A percentile compares a stretch with the other conserved stretches of the same genome.
phyloP scores from a whole-genome alignment of 306 rosid species.

The Cucurbita ficifolia region DNA sequence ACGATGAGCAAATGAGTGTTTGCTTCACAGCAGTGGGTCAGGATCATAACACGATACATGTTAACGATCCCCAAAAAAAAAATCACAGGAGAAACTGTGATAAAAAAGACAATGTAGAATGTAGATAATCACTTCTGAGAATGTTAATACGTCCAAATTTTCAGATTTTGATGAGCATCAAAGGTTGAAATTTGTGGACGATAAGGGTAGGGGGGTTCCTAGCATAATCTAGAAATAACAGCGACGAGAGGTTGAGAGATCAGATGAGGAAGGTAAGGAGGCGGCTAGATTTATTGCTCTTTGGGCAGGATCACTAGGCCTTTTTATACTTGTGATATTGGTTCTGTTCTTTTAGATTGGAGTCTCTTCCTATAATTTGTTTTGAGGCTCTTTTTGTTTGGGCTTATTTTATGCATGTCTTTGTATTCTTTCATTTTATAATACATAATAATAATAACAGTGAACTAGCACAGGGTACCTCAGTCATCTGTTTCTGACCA shows the following conservation, averaged over 20 bases:
- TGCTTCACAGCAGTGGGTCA: too few relatives aligned
- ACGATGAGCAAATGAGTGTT: not conserved
- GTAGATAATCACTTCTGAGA: too few relatives aligned
- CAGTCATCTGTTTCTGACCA: constrained; percentile 91
- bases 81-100: too few relatives aligned
- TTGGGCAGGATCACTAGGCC: not conserved
- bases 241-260: not conserved
- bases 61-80: too few relatives aligned
- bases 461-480: constrained; percentile 26
- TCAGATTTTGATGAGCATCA: not conserved
- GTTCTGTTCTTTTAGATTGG: not conserved
- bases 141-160: not conserved
- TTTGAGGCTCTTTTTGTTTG: not conserved
- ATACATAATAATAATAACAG: not conserved
- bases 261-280: not conserved
- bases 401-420: not conserved
- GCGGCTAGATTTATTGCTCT: not conserved
- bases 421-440: not conserved
- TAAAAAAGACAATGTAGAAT: too few relatives aligned
- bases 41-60: too few relatives aligned
- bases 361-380: too few relatives aligned
- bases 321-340: not conserved
- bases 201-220: not conserved
- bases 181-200: not conserved
- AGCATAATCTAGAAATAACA: not conserved